These are phyloP conservation scores for Yamadazyma buinensis DNA, from an alignment of 1,139 yeast genomes.

Conservation along the genomic window DNA sequence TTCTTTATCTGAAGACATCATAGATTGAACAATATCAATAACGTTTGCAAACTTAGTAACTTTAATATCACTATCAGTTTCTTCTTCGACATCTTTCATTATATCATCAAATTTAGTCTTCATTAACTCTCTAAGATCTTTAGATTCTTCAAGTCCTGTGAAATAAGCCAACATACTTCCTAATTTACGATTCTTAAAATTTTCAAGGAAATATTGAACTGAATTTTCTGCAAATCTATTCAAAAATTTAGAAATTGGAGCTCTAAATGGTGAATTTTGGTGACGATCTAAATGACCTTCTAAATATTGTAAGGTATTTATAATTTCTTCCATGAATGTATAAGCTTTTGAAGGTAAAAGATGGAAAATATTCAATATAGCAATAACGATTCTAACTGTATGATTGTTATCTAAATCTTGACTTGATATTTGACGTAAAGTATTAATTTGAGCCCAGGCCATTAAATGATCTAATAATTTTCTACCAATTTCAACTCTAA, in stretches of 20 bases:
- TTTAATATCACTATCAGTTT: conserved; percentile 49
- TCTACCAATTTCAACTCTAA: conserved; percentile 94
- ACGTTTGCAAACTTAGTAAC: conserved; percentile 68
- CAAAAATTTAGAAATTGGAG: conserved; percentile 85
- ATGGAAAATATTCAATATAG: conserved; percentile 89
- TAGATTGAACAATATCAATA: conserved; percentile 58
- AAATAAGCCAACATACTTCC: conserved; percentile 68
- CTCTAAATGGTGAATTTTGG: conserved; percentile 83
- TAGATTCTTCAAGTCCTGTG: conserved; percentile 56
- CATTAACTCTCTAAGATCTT: conserved; percentile 51
- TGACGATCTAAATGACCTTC: conserved; percentile 86
- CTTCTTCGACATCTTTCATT: conserved; percentile 36
- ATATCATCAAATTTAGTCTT: conserved; percentile 47
- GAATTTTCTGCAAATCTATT: conserved; percentile 80
- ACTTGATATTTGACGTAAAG: conserved; percentile 65
- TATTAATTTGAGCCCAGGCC: conserved; percentile 93
- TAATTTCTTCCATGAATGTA: conserved; percentile 84
- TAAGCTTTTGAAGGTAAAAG: conserved; percentile 88
- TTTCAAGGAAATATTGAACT: conserved; percentile 63
- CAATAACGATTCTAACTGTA: conserved; percentile 81
- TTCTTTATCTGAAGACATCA: conserved; percentile 47
- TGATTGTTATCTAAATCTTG: conserved; percentile 77
- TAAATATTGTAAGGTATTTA: conserved; percentile 68
- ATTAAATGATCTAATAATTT: conserved; percentile 88
- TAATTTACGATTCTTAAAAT: conserved; percentile 62